Evolutionary conservation across 1,284 basidiomycete species (phyloP), one percentile per base, ranked within the genome.

Genomic region (Stereum hirsutum): DNA sequence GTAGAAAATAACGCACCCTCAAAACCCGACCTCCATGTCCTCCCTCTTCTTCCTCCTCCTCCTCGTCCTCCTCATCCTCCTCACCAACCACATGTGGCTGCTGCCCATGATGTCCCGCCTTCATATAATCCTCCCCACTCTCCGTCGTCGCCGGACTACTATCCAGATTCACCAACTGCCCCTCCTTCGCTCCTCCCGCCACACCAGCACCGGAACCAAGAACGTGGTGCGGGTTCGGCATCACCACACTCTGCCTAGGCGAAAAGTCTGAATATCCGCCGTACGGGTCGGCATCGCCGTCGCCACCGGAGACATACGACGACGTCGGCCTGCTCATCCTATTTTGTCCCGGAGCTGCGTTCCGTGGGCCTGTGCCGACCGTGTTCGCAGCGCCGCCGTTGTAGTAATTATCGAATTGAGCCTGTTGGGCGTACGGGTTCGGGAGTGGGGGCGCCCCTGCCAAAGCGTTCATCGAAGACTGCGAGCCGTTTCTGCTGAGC

Each of bases 181-280:
- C n/a, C n/a, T n/a, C n/a, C n/a, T n/a, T n/a, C n/a, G n/a, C n/a
- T n/a, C n/a, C n/a, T n/a, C n/a, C n/a, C n/a, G n/a, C n/a, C n/a
- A n/a, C n/a, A n/a, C n/a, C n/a, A n/a, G n/a, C n/a, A n/a, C n/a
- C n/a, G n/a, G n/a, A n/a, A n/a, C n/a, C n/a, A n/a, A n/a, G n/a
- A n/a, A n/a, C n/a, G n/a, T n/a, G n/a, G 20, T 45, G 46, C 19
- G 44, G 45, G 40, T 45, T 49, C 44, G 51, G 30, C 3, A 42
- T 38, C 27, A 12, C 23, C 43, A 52, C 31, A 47, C 25, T 42
- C 42, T 31, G 46, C 27, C 35, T 14, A 11, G 42, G 34, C 37
- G 24, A 21, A n/a, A 20, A 23, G 14, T 43, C 48, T 15, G 34
- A 10, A 46, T 49, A 47, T 27, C 39, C 53, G 38, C 46, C 46